Evolutionary conservation across 176 grass and related monocot genomes (phyloP), one percentile per base, ranked within the genome.

Genomic region (Musa itinerans): DNA sequence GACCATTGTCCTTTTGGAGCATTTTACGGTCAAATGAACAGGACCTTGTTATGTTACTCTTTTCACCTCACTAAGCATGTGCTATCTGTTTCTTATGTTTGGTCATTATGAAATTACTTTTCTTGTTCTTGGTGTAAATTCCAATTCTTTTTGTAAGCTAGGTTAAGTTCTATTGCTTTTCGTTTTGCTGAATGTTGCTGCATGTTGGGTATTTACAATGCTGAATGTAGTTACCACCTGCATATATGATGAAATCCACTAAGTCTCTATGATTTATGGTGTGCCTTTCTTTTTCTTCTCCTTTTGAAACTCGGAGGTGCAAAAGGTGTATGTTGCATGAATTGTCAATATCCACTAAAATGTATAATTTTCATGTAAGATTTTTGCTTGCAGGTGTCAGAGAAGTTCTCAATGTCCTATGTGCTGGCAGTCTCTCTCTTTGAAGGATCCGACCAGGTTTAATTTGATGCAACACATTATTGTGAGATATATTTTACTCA

Each of bases 351-450:
- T 27, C 1, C 59, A 21, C 29, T 22, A 7, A 21, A 50, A 63
- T 51, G 15, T 10, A 43, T 43, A n/a, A 16, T 11, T 56, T 13
- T 55, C 9, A 78, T 27, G 9, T 58, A 23, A 56, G 57, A 69
- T 49, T 70, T 82, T 79, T 71, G 59, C 19, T 13, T 72, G 11
- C 72, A 96, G 92, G 92, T 96, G 87, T 77, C 92, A 96, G 85
- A 96, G 92, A 89, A 96, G 92, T 78, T 96, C 92, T 78, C 89
- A 90, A 52, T 96, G 92, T 78, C 92, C 92, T 26, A 96, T 92
- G 92, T 96, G 92, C 78, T 92, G 89, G 92, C 92, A 96, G 62
- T 59, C 87, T 66, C 92, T 96, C 82, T 90, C 83, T 85, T 87
- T 96, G 85, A 96, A 96, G 80, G 89, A 96, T 85, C 73, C 89